phyloP scores from a whole-genome alignment of 2,329 filamentous ascomycete genomes.

The Paecilomyces formosus region DNA sequence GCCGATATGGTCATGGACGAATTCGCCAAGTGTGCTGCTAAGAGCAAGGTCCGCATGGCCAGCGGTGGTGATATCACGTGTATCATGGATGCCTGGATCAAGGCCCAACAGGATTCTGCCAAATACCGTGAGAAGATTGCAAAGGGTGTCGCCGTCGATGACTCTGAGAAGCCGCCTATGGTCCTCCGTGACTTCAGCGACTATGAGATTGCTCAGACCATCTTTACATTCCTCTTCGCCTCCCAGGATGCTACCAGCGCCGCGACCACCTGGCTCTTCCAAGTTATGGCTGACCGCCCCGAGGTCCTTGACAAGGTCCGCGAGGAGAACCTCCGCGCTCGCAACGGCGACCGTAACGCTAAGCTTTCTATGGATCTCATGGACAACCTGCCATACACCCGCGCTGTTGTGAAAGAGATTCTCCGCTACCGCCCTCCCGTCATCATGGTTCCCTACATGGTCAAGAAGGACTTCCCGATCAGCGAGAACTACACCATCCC shows the following conservation, averaged over 20 bases:
- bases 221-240: constrained; percentile 95
- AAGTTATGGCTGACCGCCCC: constrained; percentile 87
- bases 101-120: constrained; percentile 78
- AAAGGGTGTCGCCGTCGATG: constrained; percentile 60
- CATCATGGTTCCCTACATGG: constrained; percentile 91
- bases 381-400: constrained; percentile 82
- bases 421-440: constrained; percentile 93
- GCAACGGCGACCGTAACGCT: constrained; percentile 65
- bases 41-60: constrained; percentile 87
- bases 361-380: constrained; percentile 75
- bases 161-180: constrained; percentile 71
- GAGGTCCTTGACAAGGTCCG: constrained; percentile 84
- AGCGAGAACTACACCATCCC: constrained; percentile 81
- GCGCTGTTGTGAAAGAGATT: constrained; percentile 83
- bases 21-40: constrained; percentile 85
- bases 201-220: constrained; percentile 82
- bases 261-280: constrained; percentile 90
- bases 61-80: constrained; percentile 79
- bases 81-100: constrained; percentile 94
- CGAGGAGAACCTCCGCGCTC: constrained; percentile 75
- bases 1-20: constrained; percentile 85
- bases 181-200: constrained; percentile 82
- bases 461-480: constrained; percentile 92
- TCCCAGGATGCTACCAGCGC: constrained; percentile 96
- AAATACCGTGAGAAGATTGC: constrained; percentile 72